phyloP scores from a whole-genome alignment of 1,284 basidiomycete species.

The Ustilago hordei region DNA sequence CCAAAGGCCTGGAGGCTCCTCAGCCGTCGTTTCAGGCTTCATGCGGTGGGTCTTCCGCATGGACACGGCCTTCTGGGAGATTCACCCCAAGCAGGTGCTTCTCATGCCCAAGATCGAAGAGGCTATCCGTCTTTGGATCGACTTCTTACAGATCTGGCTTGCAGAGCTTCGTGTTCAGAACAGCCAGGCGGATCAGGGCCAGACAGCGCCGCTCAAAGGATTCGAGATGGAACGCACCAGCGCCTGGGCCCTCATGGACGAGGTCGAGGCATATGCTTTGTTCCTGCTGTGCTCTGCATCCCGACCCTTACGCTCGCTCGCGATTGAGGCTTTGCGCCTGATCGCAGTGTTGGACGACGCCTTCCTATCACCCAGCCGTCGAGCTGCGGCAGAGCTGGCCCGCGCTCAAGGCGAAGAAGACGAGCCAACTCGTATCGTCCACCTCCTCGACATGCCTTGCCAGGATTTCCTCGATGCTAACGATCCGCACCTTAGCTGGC shows the following conservation, averaged over 20 bases:
- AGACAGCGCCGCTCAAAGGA: constrained; percentile 30
- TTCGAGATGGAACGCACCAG: constrained; percentile 62
- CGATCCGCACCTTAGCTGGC: constrained; percentile 47
- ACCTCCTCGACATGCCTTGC: constrained; percentile 59
- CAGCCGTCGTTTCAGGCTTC: constrained; percentile 77
- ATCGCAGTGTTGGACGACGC: constrained; percentile 65
- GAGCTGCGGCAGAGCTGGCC: constrained; percentile 62
- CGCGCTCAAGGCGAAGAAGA: constrained; percentile 54
- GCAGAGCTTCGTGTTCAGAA: constrained; percentile 69
- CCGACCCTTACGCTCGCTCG: constrained; percentile 74
- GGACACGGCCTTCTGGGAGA: constrained; percentile 77
- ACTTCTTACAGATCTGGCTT: constrained; percentile 79
- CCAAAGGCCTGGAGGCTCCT: constrained; percentile 73
- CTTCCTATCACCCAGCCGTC: constrained; percentile 42
- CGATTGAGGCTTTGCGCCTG: constrained; percentile 55
- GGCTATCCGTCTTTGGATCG: constrained; percentile 81
- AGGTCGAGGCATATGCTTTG: constrained; percentile 79
- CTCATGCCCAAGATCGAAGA: constrained; percentile 76
- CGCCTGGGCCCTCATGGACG: constrained; percentile 69
- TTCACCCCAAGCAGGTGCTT: constrained; percentile 75
- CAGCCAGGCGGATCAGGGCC: constrained; percentile 46
- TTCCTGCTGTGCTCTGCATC: constrained; percentile 80
- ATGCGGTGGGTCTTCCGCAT: constrained; percentile 83
- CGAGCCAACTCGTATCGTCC: constrained; percentile 60
- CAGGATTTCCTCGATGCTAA: constrained; percentile 51